Conservation (phyloP, 345 rosid genomes). For the Nasturtium officinale region DNA sequence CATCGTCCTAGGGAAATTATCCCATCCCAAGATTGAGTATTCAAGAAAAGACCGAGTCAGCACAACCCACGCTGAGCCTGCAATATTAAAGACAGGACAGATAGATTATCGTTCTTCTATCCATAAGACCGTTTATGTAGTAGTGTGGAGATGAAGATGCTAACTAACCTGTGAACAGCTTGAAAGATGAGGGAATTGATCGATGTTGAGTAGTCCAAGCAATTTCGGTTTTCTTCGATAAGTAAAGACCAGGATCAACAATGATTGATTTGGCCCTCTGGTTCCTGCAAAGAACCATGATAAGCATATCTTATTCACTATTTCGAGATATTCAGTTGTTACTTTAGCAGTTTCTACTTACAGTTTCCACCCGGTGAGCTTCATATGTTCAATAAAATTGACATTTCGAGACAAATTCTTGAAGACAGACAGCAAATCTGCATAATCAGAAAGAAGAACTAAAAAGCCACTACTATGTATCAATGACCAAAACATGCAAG, state of each 20-base stretch:
- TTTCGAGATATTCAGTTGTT: neutral
- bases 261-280: slow-evolving; percentile 86
- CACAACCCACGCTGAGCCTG: slow-evolving; percentile 98
- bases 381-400: slow-evolving; percentile 86
- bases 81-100: slow-evolving; percentile 21
- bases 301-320: slow-evolving; percentile 15
- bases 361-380: slow-evolving; percentile 93
- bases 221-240: slow-evolving; percentile 84
- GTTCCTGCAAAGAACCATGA: slow-evolving; percentile 53
- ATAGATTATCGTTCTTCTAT: neutral
- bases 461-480: neutral
- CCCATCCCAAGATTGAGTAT: slow-evolving; percentile 86
- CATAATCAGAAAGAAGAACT: neutral
- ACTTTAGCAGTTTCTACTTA: slow-evolving; percentile 40
- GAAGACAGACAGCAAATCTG: slow-evolving; percentile 73
- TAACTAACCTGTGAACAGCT: slow-evolving; percentile 77
- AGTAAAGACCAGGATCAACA: slow-evolving; percentile 91
- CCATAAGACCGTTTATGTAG: neutral
- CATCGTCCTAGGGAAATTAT: slow-evolving; percentile 77
- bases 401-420: slow-evolving; percentile 60
- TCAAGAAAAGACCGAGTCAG: slow-evolving; percentile 81
- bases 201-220: slow-evolving; percentile 90
- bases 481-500: slow-evolving; percentile 5
- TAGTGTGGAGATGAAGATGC: neutral
- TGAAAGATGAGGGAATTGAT: slow-evolving; percentile 84